Conservation (phyloP, 768 basidiomycete species). For the Rhizopogon rudus region DNA sequence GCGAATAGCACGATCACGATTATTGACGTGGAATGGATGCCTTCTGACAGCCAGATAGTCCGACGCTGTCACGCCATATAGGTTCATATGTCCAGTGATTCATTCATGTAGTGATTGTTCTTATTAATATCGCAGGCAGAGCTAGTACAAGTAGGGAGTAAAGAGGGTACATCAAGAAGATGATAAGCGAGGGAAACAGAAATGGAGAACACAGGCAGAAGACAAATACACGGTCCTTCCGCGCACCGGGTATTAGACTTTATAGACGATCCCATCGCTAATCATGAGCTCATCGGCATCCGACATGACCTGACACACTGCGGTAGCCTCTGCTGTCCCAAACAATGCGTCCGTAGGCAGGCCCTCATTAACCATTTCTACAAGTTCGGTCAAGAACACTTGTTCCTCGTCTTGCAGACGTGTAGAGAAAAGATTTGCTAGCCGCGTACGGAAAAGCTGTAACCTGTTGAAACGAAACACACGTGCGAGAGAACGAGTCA, state of each 20-base stretch:
- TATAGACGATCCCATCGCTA: conserved; percentile 83
- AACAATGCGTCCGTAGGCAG: conserved; percentile 65
- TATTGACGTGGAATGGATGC: too few relatives aligned
- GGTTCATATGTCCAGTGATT: background rate
- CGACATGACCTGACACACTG: conserved; percentile 70
- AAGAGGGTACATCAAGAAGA: background rate
- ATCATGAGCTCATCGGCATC: conserved; percentile 76
- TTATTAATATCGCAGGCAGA: background rate
- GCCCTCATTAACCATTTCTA: conserved; percentile 75
- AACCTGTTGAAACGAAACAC: conserved; percentile 39
- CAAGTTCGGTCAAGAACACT: conserved; percentile 61
- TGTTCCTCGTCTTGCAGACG: conserved; percentile 73
- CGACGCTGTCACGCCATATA: background rate
- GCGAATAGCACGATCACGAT: too few relatives aligned
- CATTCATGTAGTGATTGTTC: background rate
- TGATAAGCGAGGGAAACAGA: conserved; percentile 3
- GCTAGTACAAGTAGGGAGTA: conserved; percentile 3
- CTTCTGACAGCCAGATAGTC: too few relatives aligned
- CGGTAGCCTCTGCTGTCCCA: conserved; percentile 75
- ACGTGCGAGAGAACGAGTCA: background rate
- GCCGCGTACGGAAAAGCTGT: conserved; percentile 72
- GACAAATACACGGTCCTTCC: background rate
- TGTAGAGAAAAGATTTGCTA: conserved; percentile 68
- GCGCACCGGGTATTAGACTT: conserved; percentile 43
- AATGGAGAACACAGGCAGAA: background rate